Percentiles rank a stretch among this genome's conserved stretches.
phyloP scores from a whole-genome alignment of 139 green algal species.

The Eudorina sp. region DNA sequence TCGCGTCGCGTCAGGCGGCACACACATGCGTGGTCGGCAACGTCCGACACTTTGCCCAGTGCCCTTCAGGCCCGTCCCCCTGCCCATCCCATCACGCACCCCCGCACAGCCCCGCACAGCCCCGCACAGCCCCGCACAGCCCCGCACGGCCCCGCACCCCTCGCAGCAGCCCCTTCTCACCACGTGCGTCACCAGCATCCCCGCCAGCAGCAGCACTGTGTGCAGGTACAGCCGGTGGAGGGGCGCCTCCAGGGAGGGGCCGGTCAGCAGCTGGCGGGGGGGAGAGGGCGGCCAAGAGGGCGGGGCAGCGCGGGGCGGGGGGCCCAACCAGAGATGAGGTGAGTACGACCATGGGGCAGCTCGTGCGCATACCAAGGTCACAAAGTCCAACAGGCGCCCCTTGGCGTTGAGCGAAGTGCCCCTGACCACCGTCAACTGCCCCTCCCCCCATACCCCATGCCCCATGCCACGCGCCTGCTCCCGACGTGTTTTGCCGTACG shows the following conservation, averaged over 20 bases:
- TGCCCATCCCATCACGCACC: not conserved
- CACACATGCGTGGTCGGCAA: not conserved
- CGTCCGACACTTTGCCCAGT: not conserved
- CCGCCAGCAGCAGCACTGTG: not conserved
- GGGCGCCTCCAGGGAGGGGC: not conserved
- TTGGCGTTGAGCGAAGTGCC: not conserved
- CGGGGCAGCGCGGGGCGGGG: no score
- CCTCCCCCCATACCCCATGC: not conserved
- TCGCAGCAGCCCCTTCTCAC: not conserved
- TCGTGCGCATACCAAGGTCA: not conserved
- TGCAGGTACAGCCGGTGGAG: not conserved
- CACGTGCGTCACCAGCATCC: slow-evolving; percentile 6
- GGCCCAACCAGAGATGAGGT: no score
- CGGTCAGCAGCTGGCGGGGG: not conserved
- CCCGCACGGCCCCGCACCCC: not conserved
- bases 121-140: not conserved
- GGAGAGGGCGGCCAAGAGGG: not conserved
- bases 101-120: not conserved
- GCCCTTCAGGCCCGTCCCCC: not conserved
- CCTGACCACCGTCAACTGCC: not conserved
- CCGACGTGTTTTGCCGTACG: no score
- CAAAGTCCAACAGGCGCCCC: not conserved
- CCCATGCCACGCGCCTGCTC: not conserved
- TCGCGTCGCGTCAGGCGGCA: not conserved
- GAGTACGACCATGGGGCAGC: not conserved